Evolutionary conservation across 2,329 filamentous ascomycete species (phyloP).

Genomic region (Drechslera avenae): DNA sequence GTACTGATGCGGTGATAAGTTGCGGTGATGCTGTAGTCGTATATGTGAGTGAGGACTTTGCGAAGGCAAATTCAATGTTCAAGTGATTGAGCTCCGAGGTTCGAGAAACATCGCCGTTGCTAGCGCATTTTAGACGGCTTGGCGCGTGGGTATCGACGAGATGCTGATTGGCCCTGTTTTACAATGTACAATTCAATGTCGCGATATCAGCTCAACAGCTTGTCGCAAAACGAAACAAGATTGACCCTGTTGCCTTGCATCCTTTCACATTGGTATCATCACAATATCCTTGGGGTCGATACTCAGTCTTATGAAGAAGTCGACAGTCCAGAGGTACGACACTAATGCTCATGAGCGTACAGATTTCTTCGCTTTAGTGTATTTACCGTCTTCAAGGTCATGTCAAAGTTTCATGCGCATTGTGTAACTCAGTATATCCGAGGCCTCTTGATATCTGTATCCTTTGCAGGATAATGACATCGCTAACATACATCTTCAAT

Average conservation of each 20-base stretch:
- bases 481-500: constrained; percentile 71
- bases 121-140: constrained; percentile 22
- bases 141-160: constrained; percentile 11
- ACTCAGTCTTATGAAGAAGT: no score
- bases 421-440: no score
- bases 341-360: no score
- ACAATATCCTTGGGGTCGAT: background rate
- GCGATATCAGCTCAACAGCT: no score
- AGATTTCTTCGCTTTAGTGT: no score
- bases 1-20: constrained; percentile 9
- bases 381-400: no score
- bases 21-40: constrained; percentile 1
- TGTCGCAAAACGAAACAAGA: no score
- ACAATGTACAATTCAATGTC: no score
- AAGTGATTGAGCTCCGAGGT: constrained; percentile 25
- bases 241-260: background rate
- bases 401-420: no score
- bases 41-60: constrained; percentile 2
- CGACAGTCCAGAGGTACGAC: no score
- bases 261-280: background rate
- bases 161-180: constrained; percentile 8
- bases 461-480: background rate
- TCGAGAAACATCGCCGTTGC: constrained; percentile 34
- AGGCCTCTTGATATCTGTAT: background rate
- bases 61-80: constrained; percentile 24